Evolutionary conservation across 805 yeast genomes (phyloP), one percentile per base, ranked within the genome.

Genomic region (Saturnispora kantuleensis): DNA sequence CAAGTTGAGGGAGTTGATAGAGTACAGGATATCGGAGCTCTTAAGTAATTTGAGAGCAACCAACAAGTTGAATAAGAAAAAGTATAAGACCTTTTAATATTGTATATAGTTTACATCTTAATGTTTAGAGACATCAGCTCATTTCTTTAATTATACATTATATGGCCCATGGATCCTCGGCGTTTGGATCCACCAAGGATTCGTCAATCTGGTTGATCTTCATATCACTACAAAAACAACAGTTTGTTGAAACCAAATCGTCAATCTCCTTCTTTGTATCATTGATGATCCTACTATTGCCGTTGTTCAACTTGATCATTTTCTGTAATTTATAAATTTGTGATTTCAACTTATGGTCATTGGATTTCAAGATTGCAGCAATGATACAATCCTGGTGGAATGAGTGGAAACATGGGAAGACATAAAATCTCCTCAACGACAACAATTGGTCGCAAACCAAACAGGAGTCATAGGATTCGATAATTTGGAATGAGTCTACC

Each of bases 351-450:
- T 77, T 70, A 57, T 80, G 81, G 52, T 86, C 87, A 37, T 78
- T 79, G 29, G 82, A 78, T 31, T 69, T 67, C 42, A 81, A 57
- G 31, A 83, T 75, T 33, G 66, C 66, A 46, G 75, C 73, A 6
- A 83, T 74, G n/a, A 87, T 61, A 65, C 98, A 93, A 58, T 88
- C 96, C 42, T 79, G 80, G 58, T 93, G 97, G 64, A 85, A 84
- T 5, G 85, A 77, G 59, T 93, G 98, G 46, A 76, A 82, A 58
- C 98, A 93, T 0, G 96, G 96, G 57, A 86, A 93, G 5, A 80
- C 77, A 44, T 81, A 72, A 53, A 88, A 88, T 56, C 78, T 83
- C 46, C 87, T 74, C 4, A 80, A 74, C 3, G 86, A 72, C 38
- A 90, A 66, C 8, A 93, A 72, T 52, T 73, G 73, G n/a, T 68